These are phyloP conservation scores for Atkinsonella hypoxylon DNA, from an alignment of 2,329 filamentous ascomycete genomes.

Conservation along the genomic window DNA sequence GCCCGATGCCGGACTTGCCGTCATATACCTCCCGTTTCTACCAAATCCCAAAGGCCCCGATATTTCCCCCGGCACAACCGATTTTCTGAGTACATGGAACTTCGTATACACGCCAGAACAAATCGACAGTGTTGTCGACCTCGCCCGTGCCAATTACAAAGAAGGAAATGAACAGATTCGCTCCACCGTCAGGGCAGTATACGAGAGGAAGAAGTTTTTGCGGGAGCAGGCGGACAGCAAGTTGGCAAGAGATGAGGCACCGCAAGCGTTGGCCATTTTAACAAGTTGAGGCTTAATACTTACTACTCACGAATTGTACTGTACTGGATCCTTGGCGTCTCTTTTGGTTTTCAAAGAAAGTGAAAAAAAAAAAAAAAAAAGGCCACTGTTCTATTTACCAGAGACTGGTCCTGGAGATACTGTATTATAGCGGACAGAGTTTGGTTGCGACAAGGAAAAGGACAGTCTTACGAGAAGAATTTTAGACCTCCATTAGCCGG, in stretches of 20 bases:
- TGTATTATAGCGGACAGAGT: too few species aligned
- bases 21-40: conserved; percentile 84
- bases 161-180: conserved; percentile 72
- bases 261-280: conserved; percentile 4
- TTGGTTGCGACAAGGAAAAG: too few species aligned
- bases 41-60: conserved; percentile 67
- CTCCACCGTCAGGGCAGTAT: conserved; percentile 73
- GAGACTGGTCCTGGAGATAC: too few species aligned
- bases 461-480: too few species aligned
- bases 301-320: too few species aligned
- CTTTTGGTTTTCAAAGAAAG: too few species aligned
- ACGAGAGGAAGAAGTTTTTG: conserved; percentile 72
- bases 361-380: neutral
- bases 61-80: conserved; percentile 71
- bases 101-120: conserved; percentile 90
- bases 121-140: conserved; percentile 69
- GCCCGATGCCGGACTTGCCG: conserved; percentile 71
- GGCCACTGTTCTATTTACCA: neutral
- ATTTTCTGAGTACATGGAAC: conserved; percentile 95
- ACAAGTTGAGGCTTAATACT: neutral
- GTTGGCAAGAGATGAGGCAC: conserved; percentile 20
- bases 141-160: conserved; percentile 77
- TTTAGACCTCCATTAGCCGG: too few species aligned
- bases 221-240: conserved; percentile 42
- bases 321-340: too few species aligned